Conservation (phyloP, 148 eudicot genomes). For the Silene conica region DNA sequence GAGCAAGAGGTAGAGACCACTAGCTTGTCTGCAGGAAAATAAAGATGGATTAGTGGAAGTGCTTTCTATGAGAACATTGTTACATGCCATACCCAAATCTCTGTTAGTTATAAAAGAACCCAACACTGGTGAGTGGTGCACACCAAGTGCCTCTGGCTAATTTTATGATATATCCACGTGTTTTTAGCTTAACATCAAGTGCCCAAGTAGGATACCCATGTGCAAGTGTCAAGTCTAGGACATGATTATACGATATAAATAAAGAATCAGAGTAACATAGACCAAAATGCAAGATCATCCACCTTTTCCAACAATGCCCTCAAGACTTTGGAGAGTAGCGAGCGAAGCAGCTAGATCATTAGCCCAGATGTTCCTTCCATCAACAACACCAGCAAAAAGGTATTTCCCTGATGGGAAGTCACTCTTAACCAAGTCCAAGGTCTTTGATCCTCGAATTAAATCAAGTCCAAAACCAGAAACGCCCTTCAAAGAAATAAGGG, state of each 20-base stretch:
- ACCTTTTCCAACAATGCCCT: constrained; percentile 78
- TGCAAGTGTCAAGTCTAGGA: not conserved
- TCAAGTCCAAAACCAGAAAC: constrained; percentile 79
- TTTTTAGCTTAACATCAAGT: no score
- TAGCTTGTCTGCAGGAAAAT: constrained; percentile 80
- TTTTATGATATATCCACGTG: no score
- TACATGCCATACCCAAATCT: not conserved
- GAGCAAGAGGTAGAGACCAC: constrained; percentile 97
- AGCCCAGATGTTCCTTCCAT: constrained; percentile 98
- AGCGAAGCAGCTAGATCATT: constrained; percentile 80
- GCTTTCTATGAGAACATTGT: not conserved
- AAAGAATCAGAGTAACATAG: not conserved
- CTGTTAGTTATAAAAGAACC: not conserved
- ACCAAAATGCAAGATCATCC: constrained; percentile 7
- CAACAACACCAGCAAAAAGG: constrained; percentile 93
- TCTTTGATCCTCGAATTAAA: constrained; percentile 75
- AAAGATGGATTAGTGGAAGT: constrained; percentile 8
- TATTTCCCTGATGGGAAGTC: constrained; percentile 80
- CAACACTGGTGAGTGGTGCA: not conserved
- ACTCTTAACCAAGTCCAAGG: constrained; percentile 67
- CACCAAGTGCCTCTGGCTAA: not conserved
- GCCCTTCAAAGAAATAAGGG: constrained; percentile 62
- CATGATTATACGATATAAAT: not conserved
- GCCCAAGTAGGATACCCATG: not conserved
- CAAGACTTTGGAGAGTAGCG: constrained; percentile 51